Evolutionary conservation across 768 basidiomycete species (phyloP).

Genomic region (Podaxis sp.): DNA sequence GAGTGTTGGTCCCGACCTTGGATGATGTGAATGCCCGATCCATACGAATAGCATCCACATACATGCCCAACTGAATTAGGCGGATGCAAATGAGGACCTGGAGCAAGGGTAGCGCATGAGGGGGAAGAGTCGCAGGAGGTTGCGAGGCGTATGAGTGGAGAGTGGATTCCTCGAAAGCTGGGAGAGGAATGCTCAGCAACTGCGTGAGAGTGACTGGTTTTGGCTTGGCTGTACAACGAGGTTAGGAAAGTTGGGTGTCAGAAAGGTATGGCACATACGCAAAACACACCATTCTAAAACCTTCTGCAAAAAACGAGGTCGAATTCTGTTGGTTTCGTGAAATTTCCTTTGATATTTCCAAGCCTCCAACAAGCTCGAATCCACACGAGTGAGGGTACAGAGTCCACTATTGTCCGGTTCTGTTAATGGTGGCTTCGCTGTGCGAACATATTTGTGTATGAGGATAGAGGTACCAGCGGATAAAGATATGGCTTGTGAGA

Average conservation of each 20-base stretch:
- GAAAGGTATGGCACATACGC: conserved; percentile 46
- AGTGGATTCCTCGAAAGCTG: conserved; percentile 60
- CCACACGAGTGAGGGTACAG: conserved; percentile 68
- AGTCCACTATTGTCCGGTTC: conserved; percentile 69
- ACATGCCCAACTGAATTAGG: conserved; percentile 69
- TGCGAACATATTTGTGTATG: conserved; percentile 72
- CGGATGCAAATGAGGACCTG: no score
- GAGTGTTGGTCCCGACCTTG: conserved; percentile 35
- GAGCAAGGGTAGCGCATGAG: conserved; percentile 52
- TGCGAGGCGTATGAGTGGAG: conserved; percentile 60
- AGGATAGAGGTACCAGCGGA: conserved; percentile 50
- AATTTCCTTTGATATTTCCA: conserved; percentile 75
- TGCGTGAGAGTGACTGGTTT: conserved; percentile 56
- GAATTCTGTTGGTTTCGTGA: conserved; percentile 57
- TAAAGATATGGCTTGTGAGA: conserved; percentile 62
- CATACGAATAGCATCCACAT: conserved; percentile 72
- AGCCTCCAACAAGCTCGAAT: conserved; percentile 64
- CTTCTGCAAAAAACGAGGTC: conserved; percentile 54
- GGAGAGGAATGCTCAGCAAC: conserved; percentile 66
- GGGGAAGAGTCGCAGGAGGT: conserved; percentile 47
- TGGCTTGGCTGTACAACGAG: conserved; percentile 48
- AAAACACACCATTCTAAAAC: conserved; percentile 67
- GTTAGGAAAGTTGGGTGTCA: background rate
- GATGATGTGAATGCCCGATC: conserved; percentile 60
- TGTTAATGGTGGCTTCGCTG: conserved; percentile 70